Base-by-base conservation (phyloP, 306 rosid species). In the Vigna mungo region DNA sequence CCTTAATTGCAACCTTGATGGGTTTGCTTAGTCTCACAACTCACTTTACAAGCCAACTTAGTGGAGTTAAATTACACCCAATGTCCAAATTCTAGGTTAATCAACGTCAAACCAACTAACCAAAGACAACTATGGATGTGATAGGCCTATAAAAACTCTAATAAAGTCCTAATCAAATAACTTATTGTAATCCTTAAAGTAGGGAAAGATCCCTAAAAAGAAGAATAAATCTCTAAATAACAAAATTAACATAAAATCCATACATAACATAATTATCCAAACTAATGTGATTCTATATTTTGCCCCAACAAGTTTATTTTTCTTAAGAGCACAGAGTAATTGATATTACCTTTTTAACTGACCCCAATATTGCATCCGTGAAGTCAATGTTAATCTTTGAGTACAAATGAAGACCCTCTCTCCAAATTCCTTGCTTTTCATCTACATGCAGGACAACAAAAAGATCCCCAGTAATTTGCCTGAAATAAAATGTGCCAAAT, bases 331-430 rank as follows among this genome's bases (percentile, higher is more conserved):
- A 16, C 23, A 13, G 12, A 41, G 37, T 46, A 65, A 72, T 39
- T 43, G 68, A 20, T 71, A 17, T 78, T 85, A 95, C 96, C 97
- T 88, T 88, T 79, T 74, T 79, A 27, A 88, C 82, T 58, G 96
- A 89, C 56, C 99, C 97, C 52, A 95, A 82, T 68, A 95, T 95
- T 78, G 97, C 99, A 62, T 95, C 90, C 3, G 96, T 92, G 73
- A 86, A 95, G 80, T 91, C 90, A 62, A 92, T 79, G 79, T 80
- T 83, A 78, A 95, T 81, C 67, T 88, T 86, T 61, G 97, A 92
- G 88, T 86, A 92, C 81, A 95, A 79, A 79, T 92, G 79, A 71
- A 92, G 85, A 76, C 98, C 99, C 41, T 91, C 96, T 84, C 96
- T 89, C 88, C 83, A 69, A 84, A 95, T 83, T 87, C 97, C 99